Evolutionary conservation across 768 basidiomycete genomes (phyloP).

Genomic region (Pulveroboletus sp.): DNA sequence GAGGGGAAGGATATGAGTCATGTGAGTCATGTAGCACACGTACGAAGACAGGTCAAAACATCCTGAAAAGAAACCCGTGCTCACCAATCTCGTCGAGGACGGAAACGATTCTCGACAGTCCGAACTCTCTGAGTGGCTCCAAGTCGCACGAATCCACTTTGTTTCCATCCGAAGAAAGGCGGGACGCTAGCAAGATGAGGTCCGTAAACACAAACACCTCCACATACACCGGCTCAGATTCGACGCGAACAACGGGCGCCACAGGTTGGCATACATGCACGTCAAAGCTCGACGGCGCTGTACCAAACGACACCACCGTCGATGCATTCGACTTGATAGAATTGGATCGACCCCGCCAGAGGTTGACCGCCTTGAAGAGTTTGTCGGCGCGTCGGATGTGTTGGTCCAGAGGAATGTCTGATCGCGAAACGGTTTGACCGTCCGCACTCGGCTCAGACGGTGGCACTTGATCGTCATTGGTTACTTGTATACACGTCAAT

Average conservation of each 20-base stretch:
- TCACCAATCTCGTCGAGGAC: slow-evolving; percentile 36
- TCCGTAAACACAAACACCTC: slow-evolving; percentile 63
- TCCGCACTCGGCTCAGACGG: background rate
- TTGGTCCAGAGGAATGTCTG: background rate
- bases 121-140: slow-evolving; percentile 42
- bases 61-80: background rate
- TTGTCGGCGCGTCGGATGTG: slow-evolving; percentile 18
- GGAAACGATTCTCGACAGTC: slow-evolving; percentile 45
- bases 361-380: slow-evolving; percentile 39
- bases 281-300: slow-evolving; percentile 29
- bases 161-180: slow-evolving; percentile 8
- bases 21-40: background rate
- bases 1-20: background rate
- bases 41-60: background rate
- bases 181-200: slow-evolving; percentile 52
- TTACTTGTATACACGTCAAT: slow-evolving; percentile 40
- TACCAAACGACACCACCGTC: slow-evolving; percentile 25
- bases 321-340: slow-evolving; percentile 30
- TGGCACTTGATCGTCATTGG: slow-evolving; percentile 25
- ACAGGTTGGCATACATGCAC: slow-evolving; percentile 7
- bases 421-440: background rate
- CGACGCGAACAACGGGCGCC: slow-evolving; percentile 21
- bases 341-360: slow-evolving; percentile 45
- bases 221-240: slow-evolving; percentile 25
- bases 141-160: slow-evolving; percentile 33